phyloP scores from a whole-genome alignment of 805 yeast species.

The Wickerhamomyces bisporus region DNA sequence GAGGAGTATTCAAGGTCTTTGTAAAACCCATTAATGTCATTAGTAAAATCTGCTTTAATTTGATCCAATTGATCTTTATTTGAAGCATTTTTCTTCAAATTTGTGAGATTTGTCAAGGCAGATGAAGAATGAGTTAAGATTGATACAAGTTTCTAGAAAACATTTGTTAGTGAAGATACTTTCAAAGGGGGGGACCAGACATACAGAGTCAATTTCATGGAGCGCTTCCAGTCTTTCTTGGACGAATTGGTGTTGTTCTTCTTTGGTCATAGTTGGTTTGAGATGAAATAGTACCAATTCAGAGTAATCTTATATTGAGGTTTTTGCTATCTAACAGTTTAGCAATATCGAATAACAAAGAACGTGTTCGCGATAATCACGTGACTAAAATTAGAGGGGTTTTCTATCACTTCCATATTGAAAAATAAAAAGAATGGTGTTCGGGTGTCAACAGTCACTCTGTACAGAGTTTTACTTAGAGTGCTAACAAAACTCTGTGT shows the following conservation, averaged over 20 bases:
- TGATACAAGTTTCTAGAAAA: conserved; percentile 37
- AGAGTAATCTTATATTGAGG: too few species aligned
- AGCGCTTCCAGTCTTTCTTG: conserved; percentile 48
- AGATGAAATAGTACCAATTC: too few species aligned
- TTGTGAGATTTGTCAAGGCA: conserved; percentile 37
- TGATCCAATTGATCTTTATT: conserved; percentile 18
- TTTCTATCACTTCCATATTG: too few species aligned
- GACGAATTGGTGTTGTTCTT: conserved; percentile 31
- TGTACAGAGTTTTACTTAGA: conserved; percentile 16
- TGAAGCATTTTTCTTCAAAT: conserved; percentile 26
- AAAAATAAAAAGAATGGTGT: too few species aligned
- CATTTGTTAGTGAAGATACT: too few species aligned
- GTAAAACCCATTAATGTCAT: conserved; percentile 45
- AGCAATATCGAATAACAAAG: too few species aligned
- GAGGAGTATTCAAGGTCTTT: conserved; percentile 53
- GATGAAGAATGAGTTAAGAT: conserved; percentile 45
- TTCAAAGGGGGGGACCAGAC: conserved; percentile 5
- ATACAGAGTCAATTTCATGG: conserved; percentile 41
- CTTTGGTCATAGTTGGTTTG: conserved; percentile 9
- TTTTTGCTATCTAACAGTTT: too few species aligned
- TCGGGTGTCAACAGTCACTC: conserved; percentile 15
- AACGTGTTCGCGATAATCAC: too few species aligned
- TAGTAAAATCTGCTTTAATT: conserved; percentile 35
- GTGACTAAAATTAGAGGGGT: too few species aligned
- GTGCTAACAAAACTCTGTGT: conserved; percentile 19